A percentile compares a stretch with the other conserved stretches of the same genome.
These are phyloP conservation scores for Hemisphaericaspora nanyangensis DNA, from an alignment of 805 yeast genomes.

Conservation along the genomic window DNA sequence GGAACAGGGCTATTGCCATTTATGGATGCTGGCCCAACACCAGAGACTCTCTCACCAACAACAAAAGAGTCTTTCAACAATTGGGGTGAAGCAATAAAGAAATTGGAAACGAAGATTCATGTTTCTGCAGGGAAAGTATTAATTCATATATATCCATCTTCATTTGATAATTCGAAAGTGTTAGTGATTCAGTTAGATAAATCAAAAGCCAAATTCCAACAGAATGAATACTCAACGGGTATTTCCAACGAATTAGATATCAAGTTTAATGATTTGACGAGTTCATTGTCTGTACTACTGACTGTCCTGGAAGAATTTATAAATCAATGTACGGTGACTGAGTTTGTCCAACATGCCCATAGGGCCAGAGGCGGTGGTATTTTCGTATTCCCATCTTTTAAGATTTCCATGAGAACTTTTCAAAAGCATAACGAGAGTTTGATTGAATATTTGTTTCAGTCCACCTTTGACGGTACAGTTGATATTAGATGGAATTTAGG, in stretches of 20 bases:
- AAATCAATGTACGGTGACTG: conserved; percentile 43
- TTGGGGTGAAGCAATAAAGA: conserved; percentile 27
- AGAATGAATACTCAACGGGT: conserved; percentile 40
- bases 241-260: conserved; percentile 58
- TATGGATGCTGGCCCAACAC: conserved; percentile 2
- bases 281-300: conserved; percentile 62
- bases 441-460: conserved; percentile 64
- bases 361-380: conserved; percentile 76
- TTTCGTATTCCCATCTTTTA: conserved; percentile 72
- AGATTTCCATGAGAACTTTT: conserved; percentile 71
- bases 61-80: conserved; percentile 9
- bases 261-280: conserved; percentile 56
- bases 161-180: conserved; percentile 74
- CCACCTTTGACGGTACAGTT: conserved; percentile 84
- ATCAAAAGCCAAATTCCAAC: conserved; percentile 49
- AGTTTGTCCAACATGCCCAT: conserved; percentile 52
- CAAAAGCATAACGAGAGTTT: conserved; percentile 49
- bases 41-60: conserved; percentile 1
- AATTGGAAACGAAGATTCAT: conserved; percentile 64
- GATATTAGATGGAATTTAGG: conserved; percentile 94
- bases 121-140: conserved; percentile 55
- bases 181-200: conserved; percentile 58
- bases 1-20: background rate
- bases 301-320: conserved; percentile 50
- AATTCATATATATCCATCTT: conserved; percentile 76